Evolutionary conservation across 2,329 filamentous ascomycete genomes (phyloP).

Genomic region (Colletotrichum shisoi): DNA sequence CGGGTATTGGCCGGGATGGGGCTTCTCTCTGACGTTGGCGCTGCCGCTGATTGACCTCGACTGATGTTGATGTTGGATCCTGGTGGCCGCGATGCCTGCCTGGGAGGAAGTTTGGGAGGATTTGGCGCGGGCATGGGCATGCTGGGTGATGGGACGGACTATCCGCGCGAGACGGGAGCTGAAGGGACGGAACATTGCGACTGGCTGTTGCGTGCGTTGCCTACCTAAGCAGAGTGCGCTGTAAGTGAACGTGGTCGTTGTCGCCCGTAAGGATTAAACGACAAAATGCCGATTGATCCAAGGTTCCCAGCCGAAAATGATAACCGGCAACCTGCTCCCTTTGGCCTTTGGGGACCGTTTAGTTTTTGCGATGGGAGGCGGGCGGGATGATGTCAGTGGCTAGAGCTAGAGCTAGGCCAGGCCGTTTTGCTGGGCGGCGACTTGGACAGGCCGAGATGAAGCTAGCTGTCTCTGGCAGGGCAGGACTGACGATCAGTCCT

Average conservation of each 20-base stretch:
- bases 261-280: not conserved
- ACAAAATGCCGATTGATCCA: not conserved
- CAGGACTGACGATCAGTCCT: conserved; percentile 3
- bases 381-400: conserved; percentile 28
- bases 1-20: conserved; percentile 69
- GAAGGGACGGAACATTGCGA: conserved; percentile 38
- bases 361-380: not conserved
- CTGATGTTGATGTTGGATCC: conserved; percentile 36
- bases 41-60: conserved; percentile 46
- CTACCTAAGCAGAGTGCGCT: not conserved
- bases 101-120: conserved; percentile 28
- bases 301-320: not conserved
- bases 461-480: conserved; percentile 6
- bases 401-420: not conserved
- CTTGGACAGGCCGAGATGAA: conserved; percentile 10
- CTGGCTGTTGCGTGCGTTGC: not conserved
- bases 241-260: not conserved
- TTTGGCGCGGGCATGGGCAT: conserved; percentile 25
- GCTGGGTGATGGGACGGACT: conserved; percentile 27
- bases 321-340: not conserved
- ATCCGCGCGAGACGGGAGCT: conserved; percentile 37
- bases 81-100: conserved; percentile 37
- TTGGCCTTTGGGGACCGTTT: conserved; percentile 7
- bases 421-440: conserved; percentile 17
- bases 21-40: conserved; percentile 50